These are phyloP conservation scores for Boletellus ananas DNA, from an alignment of 768 basidiomycete species.

Conservation along the genomic window DNA sequence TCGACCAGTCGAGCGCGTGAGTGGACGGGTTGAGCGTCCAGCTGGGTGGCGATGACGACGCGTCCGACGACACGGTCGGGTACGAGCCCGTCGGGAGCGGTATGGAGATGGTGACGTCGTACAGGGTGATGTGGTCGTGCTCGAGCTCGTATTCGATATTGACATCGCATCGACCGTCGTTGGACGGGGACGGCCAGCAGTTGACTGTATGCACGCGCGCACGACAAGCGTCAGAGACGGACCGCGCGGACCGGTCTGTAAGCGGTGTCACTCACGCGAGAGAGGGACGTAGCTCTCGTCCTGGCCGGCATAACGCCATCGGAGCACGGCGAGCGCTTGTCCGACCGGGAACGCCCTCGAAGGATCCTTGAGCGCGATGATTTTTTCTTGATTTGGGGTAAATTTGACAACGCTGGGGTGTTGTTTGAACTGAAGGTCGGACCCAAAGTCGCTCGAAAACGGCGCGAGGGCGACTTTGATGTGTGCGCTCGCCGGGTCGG, in stretches of 20 bases:
- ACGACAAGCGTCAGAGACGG: neutral
- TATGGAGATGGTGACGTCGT: conserved; percentile 86
- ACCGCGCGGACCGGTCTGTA: neutral
- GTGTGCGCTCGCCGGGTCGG: conserved; percentile 69
- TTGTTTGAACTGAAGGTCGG: conserved; percentile 89
- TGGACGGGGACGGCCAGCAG: conserved; percentile 93
- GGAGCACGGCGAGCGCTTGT: conserved; percentile 81
- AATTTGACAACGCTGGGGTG: conserved; percentile 95
- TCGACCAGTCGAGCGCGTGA: conserved; percentile 84
- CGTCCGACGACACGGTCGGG: conserved; percentile 53
- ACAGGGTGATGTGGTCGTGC: conserved; percentile 71
- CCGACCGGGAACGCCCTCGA: conserved; percentile 82
- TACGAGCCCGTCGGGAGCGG: conserved; percentile 87
- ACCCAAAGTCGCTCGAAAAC: conserved; percentile 54
- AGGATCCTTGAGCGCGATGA: conserved; percentile 81
- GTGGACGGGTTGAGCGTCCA: conserved; percentile 80
- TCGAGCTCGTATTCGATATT: conserved; percentile 98
- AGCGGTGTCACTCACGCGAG: conserved; percentile 59
- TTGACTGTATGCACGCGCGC: conserved; percentile 67
- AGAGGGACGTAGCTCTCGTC: conserved; percentile 92
- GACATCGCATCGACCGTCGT: conserved; percentile 90
- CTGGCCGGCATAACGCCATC: conserved; percentile 88
- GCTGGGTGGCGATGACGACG: conserved; percentile 25
- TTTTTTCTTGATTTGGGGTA: conserved; percentile 56
- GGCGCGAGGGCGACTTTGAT: conserved; percentile 64